Evolutionary conservation across 495 filamentous ascomycete species (phyloP), one percentile per base, ranked within the genome.

Genomic region (Lepraria neglecta): DNA sequence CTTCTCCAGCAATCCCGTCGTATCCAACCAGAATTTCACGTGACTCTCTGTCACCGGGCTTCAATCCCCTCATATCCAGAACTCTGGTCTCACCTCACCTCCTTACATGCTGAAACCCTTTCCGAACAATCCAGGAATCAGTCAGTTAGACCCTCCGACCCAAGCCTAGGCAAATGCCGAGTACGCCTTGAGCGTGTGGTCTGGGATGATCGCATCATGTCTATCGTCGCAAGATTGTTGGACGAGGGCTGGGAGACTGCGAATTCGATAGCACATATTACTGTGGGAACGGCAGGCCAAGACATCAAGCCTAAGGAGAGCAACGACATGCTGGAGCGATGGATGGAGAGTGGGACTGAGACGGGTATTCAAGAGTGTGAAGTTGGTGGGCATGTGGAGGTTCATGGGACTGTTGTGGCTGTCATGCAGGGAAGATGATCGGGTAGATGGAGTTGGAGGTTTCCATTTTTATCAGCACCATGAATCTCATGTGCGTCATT

Each of bases 301-400:
- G 67, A 75, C 7, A 82, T 98, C 64, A 96, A 96, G 74, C 94
- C 94, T 2, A 89, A 87, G 76, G 92, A 98, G 76, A 92, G 91
- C 67, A 97, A 97, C 67, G 86, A 89, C 61, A 69, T 98, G 68
- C 72, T 98, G 56, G 72, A 76, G 62, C 72, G 78, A 47, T 97
- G 90, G 91, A 59, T 83, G 63, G 67, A 78, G 0, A 79, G 73
- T 30, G 78, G 78, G 5, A 73, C 69, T 30, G 71, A 74, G 12
- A 80, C 72, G 19, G 82, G 82, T 0, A 76, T 81, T 45, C 75
- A 67, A 56, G 79, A 81, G 66, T 68, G 65, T 0, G 74, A 76
- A 59, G 66, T 81, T 50, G 68, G 71, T 10, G 77, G 75, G 3
- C 73, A 77, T 10, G 74, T 74, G 70, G 70, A 80, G 35, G 63